These are phyloP conservation scores for Aspergillus persii DNA, from an alignment of 2,329 filamentous ascomycete species.

Conservation along the genomic window DNA sequence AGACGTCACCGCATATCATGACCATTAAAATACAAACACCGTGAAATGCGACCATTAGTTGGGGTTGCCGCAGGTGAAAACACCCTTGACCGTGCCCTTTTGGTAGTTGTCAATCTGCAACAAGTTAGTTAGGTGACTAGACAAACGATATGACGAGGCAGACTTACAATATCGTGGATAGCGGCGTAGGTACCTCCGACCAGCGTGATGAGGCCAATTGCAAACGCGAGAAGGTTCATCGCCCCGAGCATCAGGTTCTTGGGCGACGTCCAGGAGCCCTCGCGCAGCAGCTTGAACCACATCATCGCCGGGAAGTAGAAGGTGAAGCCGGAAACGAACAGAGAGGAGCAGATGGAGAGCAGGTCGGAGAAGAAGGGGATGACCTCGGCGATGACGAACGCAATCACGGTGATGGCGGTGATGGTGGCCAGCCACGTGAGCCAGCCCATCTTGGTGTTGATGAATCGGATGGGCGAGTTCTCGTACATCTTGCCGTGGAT, in stretches of 20 bases:
- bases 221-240: constrained; percentile 68
- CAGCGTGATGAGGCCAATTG: constrained; percentile 71
- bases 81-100: constrained; percentile 59
- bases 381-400: constrained; percentile 79
- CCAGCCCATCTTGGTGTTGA: constrained; percentile 37
- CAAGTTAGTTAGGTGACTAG: constrained; percentile 1
- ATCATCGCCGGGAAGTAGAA: constrained; percentile 62
- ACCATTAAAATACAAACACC: background rate
- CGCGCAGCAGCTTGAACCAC: constrained; percentile 31
- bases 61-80: constrained; percentile 63
- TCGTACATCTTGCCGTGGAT: constrained; percentile 35
- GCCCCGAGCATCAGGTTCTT: constrained; percentile 53
- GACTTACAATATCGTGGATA: constrained; percentile 35
- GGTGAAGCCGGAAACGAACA: constrained; percentile 86
- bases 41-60: background rate
- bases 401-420: constrained; percentile 65
- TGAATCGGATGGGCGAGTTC: constrained; percentile 34
- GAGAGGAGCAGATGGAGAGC: constrained; percentile 51
- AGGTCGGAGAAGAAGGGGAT: constrained; percentile 81
- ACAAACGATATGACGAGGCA: background rate
- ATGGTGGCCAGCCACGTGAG: constrained; percentile 32
- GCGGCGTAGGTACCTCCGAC: constrained; percentile 74
- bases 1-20: background rate
- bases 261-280: constrained; percentile 25
- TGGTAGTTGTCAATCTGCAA: constrained; percentile 62